Evolutionary conservation across 768 basidiomycete species (phyloP).

Genomic region (Filobasidium wieringae): DNA sequence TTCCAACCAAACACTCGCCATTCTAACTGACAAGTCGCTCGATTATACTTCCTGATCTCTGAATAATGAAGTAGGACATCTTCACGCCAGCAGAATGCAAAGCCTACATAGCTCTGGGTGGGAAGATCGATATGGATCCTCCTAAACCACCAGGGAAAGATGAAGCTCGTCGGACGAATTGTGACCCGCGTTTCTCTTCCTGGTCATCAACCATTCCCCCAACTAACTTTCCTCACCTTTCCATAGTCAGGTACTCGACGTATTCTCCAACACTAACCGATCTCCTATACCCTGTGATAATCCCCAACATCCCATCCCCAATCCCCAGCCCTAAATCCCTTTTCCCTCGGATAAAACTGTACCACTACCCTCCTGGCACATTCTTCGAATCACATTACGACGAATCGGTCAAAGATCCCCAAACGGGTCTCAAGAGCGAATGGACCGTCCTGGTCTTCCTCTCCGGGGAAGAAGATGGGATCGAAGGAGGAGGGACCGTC

Average conservation of each 20-base stretch:
- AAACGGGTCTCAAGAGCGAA: not conserved
- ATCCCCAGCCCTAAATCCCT: not conserved
- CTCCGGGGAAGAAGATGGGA: not conserved
- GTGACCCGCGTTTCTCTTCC: not conserved
- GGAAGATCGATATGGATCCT: slow-evolving; percentile 3
- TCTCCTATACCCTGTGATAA: not conserved
- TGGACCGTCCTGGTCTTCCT: slow-evolving; percentile 14
- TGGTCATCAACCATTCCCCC: not conserved
- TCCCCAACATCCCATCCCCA: not conserved
- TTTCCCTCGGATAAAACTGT: slow-evolving; percentile 10
- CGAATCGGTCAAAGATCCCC: not conserved
- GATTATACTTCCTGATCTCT: no score
- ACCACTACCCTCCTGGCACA: slow-evolving; percentile 10
- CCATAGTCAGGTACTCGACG: slow-evolving; percentile 9
- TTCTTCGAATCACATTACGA: slow-evolving; percentile 14
- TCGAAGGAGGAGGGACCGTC: not conserved
- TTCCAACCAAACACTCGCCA: not conserved
- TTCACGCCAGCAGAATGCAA: slow-evolving; percentile 8
- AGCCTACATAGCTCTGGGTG: slow-evolving; percentile 5
- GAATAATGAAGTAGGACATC: no score
- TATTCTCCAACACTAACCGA: slow-evolving; percentile 1
- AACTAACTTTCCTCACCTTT: not conserved
- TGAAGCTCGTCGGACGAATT: slow-evolving; percentile 11
- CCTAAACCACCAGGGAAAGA: slow-evolving; percentile 8
- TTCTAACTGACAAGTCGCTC: not conserved